A percentile compares a stretch with the other conserved stretches of the same genome.
Conservation (phyloP, 129 eudicot species). For the Deinandra increscens region DNA sequence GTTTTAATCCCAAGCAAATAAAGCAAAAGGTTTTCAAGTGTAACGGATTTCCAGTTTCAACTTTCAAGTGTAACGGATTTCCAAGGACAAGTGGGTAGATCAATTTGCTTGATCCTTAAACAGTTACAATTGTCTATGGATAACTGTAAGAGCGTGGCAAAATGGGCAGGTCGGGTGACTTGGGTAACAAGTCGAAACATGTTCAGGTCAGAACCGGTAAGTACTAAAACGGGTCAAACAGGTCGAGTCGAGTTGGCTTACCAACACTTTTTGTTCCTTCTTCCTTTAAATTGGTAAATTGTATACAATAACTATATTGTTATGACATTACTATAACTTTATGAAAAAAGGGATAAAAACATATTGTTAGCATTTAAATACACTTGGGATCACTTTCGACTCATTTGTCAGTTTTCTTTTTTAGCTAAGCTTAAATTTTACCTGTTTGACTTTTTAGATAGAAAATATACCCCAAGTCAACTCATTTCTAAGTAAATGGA, state of each 20-base stretch:
- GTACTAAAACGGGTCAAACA: neutral
- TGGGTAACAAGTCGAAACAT: neutral
- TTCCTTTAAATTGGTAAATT: neutral
- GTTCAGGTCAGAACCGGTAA: neutral
- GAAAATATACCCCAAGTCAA: neutral
- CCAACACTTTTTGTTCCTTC: neutral
- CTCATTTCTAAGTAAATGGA: slow-evolving; percentile 6
- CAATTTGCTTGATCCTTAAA: slow-evolving; percentile 11
- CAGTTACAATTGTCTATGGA: neutral
- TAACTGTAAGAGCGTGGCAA: neutral
- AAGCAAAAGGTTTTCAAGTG: neutral
- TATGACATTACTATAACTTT: neutral
- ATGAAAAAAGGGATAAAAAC: neutral
- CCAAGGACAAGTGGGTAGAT: neutral
- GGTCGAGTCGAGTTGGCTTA: neutral
- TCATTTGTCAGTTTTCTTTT: neutral
- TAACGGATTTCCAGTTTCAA: no score
- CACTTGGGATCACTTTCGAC: neutral
- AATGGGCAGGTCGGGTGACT: neutral
- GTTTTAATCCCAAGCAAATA: slow-evolving; percentile 11
- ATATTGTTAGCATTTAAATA: neutral
- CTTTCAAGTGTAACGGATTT: neutral
- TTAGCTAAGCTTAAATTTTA: neutral
- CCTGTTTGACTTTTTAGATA: slow-evolving; percentile 7
- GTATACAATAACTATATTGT: neutral